Conservation (phyloP, 148 eudicot genomes). For the Rhododendron kiyosumense region DNA sequence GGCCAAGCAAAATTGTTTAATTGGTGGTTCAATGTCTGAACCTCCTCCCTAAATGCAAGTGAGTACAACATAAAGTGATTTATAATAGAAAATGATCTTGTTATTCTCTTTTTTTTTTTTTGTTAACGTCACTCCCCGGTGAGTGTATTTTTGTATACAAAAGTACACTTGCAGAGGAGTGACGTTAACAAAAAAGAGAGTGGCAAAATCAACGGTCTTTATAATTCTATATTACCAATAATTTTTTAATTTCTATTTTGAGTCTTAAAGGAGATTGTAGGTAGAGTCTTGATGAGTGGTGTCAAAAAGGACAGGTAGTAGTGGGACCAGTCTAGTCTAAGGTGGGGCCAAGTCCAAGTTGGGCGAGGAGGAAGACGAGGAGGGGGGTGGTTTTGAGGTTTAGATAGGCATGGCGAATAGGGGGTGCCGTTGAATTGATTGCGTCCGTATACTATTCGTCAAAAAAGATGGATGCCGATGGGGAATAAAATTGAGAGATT, state of each 20-base stretch:
- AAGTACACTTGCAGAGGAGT: no score
- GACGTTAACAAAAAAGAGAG: no score
- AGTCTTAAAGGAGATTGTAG: not conserved
- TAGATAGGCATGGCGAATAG: not conserved
- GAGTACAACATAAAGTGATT: not conserved
- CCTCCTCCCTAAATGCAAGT: not conserved
- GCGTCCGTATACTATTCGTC: conserved; percentile 15
- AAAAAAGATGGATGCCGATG: conserved; percentile 6
- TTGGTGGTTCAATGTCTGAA: not conserved
- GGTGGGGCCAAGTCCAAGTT: not conserved
- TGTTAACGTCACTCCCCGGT: no score
- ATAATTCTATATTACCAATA: not conserved
- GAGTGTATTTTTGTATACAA: no score
- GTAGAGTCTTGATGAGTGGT: not conserved
- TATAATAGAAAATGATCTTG: no score
- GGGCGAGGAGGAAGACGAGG: not conserved
- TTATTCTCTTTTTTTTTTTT: no score
- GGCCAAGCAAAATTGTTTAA: not conserved
- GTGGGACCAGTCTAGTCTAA: not conserved
- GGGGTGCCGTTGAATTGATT: not conserved
- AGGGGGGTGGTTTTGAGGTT: not conserved
- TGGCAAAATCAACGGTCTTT: no score
- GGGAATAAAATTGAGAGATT: not conserved
- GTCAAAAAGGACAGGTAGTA: not conserved
- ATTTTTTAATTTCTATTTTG: not conserved